Conservation (phyloP, 2,329 filamentous ascomycete genomes). For the Sporothrix schenckii region DNA sequence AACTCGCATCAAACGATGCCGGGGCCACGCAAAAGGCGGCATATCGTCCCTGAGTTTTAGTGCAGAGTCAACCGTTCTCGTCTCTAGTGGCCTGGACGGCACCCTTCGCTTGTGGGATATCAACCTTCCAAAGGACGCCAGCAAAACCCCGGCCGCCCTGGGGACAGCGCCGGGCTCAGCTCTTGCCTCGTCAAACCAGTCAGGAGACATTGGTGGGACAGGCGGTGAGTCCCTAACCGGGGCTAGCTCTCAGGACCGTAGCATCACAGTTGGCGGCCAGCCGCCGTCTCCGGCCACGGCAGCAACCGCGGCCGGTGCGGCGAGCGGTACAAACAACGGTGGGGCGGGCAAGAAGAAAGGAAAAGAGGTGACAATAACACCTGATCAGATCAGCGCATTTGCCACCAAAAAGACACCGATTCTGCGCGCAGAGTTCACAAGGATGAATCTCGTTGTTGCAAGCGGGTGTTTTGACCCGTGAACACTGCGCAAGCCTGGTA, state of each 20-base stretch:
- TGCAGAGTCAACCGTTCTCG: conserved; percentile 85
- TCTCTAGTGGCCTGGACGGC: conserved; percentile 87
- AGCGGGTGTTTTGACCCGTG: conserved; percentile 69
- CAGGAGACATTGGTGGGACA: conserved; percentile 43
- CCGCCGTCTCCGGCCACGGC: conserved; percentile 50
- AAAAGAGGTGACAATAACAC: conserved; percentile 86
- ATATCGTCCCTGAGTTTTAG: conserved; percentile 94
- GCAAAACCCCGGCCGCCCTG: conserved; percentile 48
- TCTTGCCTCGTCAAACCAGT: conserved; percentile 29
- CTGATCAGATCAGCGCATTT: conserved; percentile 93
- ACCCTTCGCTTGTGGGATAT: conserved; percentile 96
- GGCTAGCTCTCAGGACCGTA: conserved; percentile 45
- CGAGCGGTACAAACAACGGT: conserved; percentile 40
- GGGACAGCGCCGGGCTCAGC: conserved; percentile 12
- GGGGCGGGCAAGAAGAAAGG: conserved; percentile 68
- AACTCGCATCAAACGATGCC: conserved; percentile 84
- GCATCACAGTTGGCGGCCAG: conserved; percentile 49
- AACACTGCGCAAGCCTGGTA: conserved; percentile 35
- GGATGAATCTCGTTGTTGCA: conserved; percentile 91
- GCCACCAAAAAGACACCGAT: conserved; percentile 95
- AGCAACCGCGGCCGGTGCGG: conserved; percentile 43
- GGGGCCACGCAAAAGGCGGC: conserved; percentile 89
- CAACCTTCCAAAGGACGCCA: conserved; percentile 67
- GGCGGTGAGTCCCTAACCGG: conserved; percentile 47
- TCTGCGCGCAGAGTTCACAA: conserved; percentile 88